Evolutionary conservation across 192 early-diverging fungal species (phyloP).

Genomic region (Haplosporangium gracile): DNA sequence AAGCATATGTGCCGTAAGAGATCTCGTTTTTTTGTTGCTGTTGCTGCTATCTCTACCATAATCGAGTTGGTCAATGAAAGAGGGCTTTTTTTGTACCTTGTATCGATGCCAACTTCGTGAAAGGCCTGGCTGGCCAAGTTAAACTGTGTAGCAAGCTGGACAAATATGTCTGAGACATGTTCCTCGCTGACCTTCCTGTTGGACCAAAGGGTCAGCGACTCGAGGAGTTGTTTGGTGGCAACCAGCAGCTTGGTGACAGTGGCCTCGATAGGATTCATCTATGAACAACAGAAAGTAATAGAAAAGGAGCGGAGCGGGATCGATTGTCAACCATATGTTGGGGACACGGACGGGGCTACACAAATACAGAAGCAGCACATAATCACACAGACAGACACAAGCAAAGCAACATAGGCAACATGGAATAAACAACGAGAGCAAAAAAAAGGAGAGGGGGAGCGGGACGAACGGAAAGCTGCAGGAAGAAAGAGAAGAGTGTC

Average conservation of each 20-base stretch:
- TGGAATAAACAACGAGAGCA: neutral
- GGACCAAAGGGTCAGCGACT: slow-evolving; percentile 64
- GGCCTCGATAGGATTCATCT: slow-evolving; percentile 63
- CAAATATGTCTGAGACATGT: slow-evolving; percentile 62
- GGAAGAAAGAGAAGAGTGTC: neutral
- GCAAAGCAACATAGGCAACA: neutral
- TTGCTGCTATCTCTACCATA: slow-evolving; percentile 4
- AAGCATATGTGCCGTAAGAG: neutral
- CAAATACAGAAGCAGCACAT: neutral
- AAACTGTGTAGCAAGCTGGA: slow-evolving; percentile 59
- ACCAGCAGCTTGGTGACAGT: slow-evolving; percentile 62
- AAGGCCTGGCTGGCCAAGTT: slow-evolving; percentile 57
- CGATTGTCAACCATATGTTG: neutral
- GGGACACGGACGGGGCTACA: neutral
- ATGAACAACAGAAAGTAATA: neutral
- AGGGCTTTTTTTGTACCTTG: slow-evolving; percentile 26
- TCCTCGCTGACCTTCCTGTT: slow-evolving; percentile 48
- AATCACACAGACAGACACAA: neutral
- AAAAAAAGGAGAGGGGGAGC: neutral
- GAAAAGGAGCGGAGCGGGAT: neutral
- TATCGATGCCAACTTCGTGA: slow-evolving; percentile 52
- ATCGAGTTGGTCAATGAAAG: slow-evolving; percentile 2
- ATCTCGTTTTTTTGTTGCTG: neutral
- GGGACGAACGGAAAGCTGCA: slow-evolving; percentile 1
- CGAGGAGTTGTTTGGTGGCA: slow-evolving; percentile 64